Percentiles rank a stretch among this genome's conserved stretches.
Conservation (phyloP, 116 monocot species). For the Iris pallida region DNA sequence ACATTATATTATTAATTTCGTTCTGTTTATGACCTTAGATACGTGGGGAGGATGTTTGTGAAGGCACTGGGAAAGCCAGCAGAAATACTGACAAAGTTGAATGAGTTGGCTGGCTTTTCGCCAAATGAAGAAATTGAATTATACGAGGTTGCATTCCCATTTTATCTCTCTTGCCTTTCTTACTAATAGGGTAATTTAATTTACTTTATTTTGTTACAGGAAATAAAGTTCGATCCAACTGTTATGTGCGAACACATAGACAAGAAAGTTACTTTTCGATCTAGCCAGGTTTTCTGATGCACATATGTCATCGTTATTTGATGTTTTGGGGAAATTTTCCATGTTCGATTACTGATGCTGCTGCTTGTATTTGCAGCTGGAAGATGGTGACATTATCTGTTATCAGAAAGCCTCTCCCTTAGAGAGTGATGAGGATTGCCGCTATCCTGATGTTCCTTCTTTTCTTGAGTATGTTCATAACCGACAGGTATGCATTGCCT, state of each 20-base stretch:
- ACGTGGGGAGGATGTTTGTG: conserved; percentile 81
- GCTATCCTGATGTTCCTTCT: conserved; percentile 84
- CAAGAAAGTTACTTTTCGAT: conserved; percentile 57
- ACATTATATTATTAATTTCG: background rate
- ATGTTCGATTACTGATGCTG: background rate
- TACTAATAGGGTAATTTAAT: background rate
- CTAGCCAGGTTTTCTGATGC: conserved; percentile 58
- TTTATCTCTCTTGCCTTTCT: background rate
- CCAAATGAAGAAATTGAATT: conserved; percentile 80
- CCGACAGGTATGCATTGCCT: conserved; percentile 57
- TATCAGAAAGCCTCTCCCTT: conserved; percentile 62
- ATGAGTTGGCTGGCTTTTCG: conserved; percentile 81
- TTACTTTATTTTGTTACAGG: conserved; percentile 27
- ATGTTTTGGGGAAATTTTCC: background rate
- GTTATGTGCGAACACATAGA: conserved; percentile 97
- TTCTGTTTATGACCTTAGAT: conserved; percentile 32
- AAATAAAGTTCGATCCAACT: conserved; percentile 95
- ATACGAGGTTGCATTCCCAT: conserved; percentile 61
- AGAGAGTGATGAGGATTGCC: conserved; percentile 46
- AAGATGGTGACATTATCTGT: conserved; percentile 98
- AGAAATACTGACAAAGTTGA: conserved; percentile 70
- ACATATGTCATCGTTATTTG: background rate
- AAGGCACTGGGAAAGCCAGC: conserved; percentile 67
- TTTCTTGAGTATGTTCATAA: conserved; percentile 93
- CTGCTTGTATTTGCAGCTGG: conserved; percentile 53